Percentiles rank a stretch among this genome's conserved stretches.
These are phyloP conservation scores for Biscogniauxia marginata DNA, from an alignment of 2,329 filamentous ascomycete genomes.

Conservation along the genomic window DNA sequence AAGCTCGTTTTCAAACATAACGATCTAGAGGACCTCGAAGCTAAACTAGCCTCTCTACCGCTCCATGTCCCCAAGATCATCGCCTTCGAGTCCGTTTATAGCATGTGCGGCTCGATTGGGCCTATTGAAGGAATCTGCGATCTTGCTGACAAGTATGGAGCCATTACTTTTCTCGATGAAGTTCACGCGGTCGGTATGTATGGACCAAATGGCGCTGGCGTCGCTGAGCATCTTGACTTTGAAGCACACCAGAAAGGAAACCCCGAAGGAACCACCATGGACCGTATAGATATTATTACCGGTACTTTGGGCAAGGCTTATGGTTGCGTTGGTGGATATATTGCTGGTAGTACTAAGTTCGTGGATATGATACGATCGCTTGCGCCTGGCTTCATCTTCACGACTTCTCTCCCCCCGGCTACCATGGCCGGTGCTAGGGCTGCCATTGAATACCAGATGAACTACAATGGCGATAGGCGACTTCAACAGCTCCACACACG, in stretches of 20 bases:
- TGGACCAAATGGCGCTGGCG: slow-evolving; percentile 89
- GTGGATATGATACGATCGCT: slow-evolving; percentile 93
- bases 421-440: slow-evolving; percentile 93
- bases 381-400: slow-evolving; percentile 98
- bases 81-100: slow-evolving; percentile 97
- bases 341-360: slow-evolving; percentile 81
- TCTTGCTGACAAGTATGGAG: slow-evolving; percentile 94
- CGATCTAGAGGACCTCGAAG: slow-evolving; percentile 87
- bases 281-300: slow-evolving; percentile 96
- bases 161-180: slow-evolving; percentile 96
- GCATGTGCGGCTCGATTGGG: slow-evolving; percentile 97
- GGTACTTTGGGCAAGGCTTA: slow-evolving; percentile 97
- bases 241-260: slow-evolving; percentile 76
- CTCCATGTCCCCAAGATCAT: slow-evolving; percentile 92
- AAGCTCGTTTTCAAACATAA: slow-evolving; percentile 99
- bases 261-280: slow-evolving; percentile 83
- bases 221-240: slow-evolving; percentile 95
- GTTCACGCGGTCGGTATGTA: slow-evolving; percentile 99
- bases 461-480: slow-evolving; percentile 78
- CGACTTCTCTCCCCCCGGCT: slow-evolving; percentile 90
- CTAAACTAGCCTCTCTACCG: slow-evolving; percentile 85
- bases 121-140: slow-evolving; percentile 96
- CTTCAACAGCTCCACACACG: slow-evolving; percentile 96
- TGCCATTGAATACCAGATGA: slow-evolving; percentile 92
- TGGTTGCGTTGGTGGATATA: slow-evolving; percentile 96